Evolutionary conservation across 768 basidiomycete species (phyloP).

Genomic region (Boletus rubescentipes): DNA sequence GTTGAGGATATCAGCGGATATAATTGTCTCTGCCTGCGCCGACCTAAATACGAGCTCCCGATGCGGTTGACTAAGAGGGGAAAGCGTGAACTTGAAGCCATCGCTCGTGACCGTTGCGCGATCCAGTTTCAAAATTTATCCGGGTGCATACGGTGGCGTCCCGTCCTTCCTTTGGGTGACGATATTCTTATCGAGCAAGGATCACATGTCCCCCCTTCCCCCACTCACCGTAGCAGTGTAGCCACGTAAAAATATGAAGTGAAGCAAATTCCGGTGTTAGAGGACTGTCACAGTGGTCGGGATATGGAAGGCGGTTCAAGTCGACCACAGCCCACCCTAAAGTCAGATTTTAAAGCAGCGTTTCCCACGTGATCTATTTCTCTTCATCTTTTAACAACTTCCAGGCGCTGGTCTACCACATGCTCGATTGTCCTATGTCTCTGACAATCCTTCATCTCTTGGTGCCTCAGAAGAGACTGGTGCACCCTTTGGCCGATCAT

Average conservation of each 20-base stretch:
- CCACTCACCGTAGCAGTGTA: background rate
- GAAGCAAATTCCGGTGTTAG: background rate
- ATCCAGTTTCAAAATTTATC: background rate
- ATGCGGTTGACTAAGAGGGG: slow-evolving; percentile 10
- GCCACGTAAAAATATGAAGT: background rate
- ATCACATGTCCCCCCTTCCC: background rate
- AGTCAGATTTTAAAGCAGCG: slow-evolving; percentile 16
- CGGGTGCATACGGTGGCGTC: background rate
- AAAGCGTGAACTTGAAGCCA: background rate
- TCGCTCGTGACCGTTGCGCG: slow-evolving; percentile 11
- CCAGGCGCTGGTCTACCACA: slow-evolving; percentile 56
- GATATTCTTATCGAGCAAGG: background rate
- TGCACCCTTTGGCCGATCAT: slow-evolving; percentile 63
- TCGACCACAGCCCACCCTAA: slow-evolving; percentile 57
- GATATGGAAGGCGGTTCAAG: no score
- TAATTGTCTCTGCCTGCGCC: background rate
- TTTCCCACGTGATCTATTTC: background rate
- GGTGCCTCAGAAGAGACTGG: slow-evolving; percentile 55
- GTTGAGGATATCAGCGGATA: background rate
- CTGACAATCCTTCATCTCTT: slow-evolving; percentile 50
- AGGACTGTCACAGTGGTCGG: no score
- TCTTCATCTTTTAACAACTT: slow-evolving; percentile 66
- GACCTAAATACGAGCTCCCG: slow-evolving; percentile 8
- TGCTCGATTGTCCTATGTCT: slow-evolving; percentile 43
- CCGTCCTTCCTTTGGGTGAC: background rate